Evolutionary conservation across 352 stramenopile species (phyloP).

Genomic region (Phytophthora sp.): DNA sequence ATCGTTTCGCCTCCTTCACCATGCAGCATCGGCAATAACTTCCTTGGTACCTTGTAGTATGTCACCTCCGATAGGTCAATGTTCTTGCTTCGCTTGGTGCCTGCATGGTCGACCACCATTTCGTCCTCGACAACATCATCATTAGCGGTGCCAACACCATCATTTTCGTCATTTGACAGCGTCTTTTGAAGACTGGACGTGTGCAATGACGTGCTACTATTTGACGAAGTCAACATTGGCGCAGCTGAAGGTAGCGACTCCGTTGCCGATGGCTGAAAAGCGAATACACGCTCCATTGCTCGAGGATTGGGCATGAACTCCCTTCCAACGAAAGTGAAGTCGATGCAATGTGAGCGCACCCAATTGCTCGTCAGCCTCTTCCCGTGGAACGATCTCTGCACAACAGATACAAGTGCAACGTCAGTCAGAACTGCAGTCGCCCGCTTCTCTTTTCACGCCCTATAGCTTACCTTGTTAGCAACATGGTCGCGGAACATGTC

Average conservation of each 20-base stretch:
- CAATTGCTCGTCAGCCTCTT: conserved; percentile 58
- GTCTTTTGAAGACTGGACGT: conserved; percentile 21
- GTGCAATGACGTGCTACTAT: neutral
- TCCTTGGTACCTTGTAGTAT: conserved; percentile 71
- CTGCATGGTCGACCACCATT: conserved; percentile 60
- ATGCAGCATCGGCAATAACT: conserved; percentile 73
- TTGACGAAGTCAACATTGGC: neutral
- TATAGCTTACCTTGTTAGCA: conserved; percentile 58
- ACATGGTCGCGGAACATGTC: conserved; percentile 93
- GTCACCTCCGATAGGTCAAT: conserved; percentile 84
- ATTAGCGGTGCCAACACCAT: conserved; percentile 11
- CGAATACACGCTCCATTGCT: conserved; percentile 73
- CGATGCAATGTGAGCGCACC: conserved; percentile 77
- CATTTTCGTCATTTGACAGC: conserved; percentile 11
- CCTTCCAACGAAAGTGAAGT: conserved; percentile 90
- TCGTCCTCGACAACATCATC: conserved; percentile 37
- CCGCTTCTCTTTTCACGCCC: neutral
- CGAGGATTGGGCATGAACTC: conserved; percentile 92
- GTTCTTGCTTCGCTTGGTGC: conserved; percentile 48
- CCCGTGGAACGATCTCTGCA: conserved; percentile 71
- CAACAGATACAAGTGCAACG: neutral
- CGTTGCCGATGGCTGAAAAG: conserved; percentile 30
- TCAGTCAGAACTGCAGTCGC: neutral
- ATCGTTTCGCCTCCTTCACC: conserved; percentile 75
- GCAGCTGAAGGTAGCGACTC: conserved; percentile 2